A percentile compares a stretch with the other conserved stretches of the same genome.
Conservation (phyloP, 306 rosid genomes). For the Malus asiatica region DNA sequence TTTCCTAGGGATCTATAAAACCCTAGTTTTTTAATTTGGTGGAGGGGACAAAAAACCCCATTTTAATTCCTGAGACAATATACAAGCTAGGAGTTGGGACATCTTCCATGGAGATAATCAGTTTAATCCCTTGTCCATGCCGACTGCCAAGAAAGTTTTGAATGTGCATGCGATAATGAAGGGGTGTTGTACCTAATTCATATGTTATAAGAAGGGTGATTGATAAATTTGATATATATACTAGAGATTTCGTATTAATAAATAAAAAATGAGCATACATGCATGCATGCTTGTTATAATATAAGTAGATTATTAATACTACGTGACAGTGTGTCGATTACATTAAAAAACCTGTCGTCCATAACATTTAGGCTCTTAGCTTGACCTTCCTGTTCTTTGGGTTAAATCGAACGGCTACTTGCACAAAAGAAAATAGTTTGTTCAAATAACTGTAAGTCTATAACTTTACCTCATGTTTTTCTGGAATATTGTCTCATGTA, state of each 20-base stretch:
- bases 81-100: not conserved
- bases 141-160: not conserved
- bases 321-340: not conserved
- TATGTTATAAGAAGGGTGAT: not conserved
- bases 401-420: constrained; percentile 5
- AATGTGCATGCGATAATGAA: not conserved
- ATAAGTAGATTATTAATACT: too few species aligned
- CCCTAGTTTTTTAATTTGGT: not conserved
- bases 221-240: not conserved
- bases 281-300: not conserved
- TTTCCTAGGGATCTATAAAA: constrained; percentile 34
- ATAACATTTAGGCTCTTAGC: not conserved
- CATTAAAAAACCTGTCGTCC: not conserved
- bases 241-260: not conserved
- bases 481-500: constrained; percentile 12
- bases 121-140: not conserved
- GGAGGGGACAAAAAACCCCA: constrained; percentile 13
- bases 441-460: constrained; percentile 1
- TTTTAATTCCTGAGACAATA: constrained; percentile 9
- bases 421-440: not conserved
- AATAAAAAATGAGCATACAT: too few species aligned
- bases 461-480: constrained; percentile 6
- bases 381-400: constrained; percentile 2
- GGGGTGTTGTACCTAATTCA: not conserved
- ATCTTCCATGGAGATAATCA: not conserved